Conservation (phyloP, 2,329 filamentous ascomycete genomes). For the Fusarium sambucinum region DNA sequence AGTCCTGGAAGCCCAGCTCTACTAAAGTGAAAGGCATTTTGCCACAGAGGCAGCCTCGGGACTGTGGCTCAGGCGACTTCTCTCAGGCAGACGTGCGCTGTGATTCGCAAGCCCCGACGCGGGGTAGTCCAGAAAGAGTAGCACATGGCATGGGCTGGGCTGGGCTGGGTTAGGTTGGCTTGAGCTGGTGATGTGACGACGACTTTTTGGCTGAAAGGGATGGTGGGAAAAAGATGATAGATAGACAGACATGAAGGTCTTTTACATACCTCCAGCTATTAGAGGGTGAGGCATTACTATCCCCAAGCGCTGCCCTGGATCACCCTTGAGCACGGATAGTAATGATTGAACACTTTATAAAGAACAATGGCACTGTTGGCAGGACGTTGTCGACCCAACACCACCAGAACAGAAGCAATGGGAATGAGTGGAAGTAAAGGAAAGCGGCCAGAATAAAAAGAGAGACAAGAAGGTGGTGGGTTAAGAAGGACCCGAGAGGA, state of each 20-base stretch:
- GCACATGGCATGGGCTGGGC: slow-evolving; percentile 3
- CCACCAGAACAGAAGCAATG: slow-evolving; percentile 6
- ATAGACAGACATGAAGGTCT: not conserved
- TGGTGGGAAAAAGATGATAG: not conserved
- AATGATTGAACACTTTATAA: slow-evolving; percentile 11
- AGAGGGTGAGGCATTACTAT: slow-evolving; percentile 41
- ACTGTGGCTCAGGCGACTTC: slow-evolving; percentile 42
- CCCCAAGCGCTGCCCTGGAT: not conserved
- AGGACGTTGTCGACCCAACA: slow-evolving; percentile 1
- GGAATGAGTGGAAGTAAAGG: not conserved
- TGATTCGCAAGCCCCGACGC: slow-evolving; percentile 45
- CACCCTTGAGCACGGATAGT: slow-evolving; percentile 1
- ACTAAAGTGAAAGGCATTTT: slow-evolving; percentile 20
- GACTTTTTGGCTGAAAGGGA: slow-evolving; percentile 11
- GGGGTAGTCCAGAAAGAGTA: slow-evolving; percentile 36
- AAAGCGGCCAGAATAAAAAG: not conserved
- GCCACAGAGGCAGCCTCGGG: slow-evolving; percentile 38
- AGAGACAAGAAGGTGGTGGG: slow-evolving; percentile 13
- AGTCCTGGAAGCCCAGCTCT: slow-evolving; percentile 28
- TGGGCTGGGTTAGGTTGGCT: slow-evolving; percentile 18
- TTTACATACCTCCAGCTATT: slow-evolving; percentile 42
- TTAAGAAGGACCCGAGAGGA: slow-evolving; percentile 11
- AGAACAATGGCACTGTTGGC: not conserved
- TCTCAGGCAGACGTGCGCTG: slow-evolving; percentile 34
- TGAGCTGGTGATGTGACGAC: slow-evolving; percentile 34